Base-by-base conservation (phyloP, 1,284 basidiomycete genomes). In the Somion occarium region DNA sequence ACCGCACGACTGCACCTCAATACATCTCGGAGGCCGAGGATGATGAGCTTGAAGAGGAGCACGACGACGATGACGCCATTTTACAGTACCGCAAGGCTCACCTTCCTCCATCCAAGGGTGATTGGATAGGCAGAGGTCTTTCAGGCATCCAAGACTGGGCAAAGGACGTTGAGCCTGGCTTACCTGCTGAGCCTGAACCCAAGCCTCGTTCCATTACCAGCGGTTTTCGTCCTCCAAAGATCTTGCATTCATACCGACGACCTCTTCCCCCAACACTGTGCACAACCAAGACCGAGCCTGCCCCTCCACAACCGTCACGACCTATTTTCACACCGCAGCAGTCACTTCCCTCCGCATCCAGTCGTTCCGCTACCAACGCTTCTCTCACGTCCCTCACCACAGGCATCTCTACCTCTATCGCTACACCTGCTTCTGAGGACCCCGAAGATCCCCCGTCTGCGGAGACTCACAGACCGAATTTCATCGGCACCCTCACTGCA, bases 251-350 rank as follows among this genome's bases (percentile, higher is more conserved):
- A 41, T 61, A 64, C 37, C 65, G 68, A 51, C 69, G 69, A 23
- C 69, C 70, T 15, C 66, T 71, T 23, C 71, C 74, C 3, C 75
- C 77, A 3, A 69, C 75, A 12, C 72, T 81, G 51, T 74, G 68
- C 63, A 72, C 76, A 60, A 72, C 73, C 38, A 62, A 58, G 50
- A 59, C 61, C 0, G 52, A 53, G n/a, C 61, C 70, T 3, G 61
- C 62, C 15, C 62, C 56, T 60, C 63, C 71, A 4, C 56, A 55
- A 50, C 62, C 66, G 47, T 64, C 64, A 7, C 61, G 58, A 3
- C 65, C 67, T 22, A 64, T 68, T 50, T 57, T 59, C 56, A 65
- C 64, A 11, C 64, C 66, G 1, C 62, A 64, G 12, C 63, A 62
- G 26, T 34, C 30, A 7, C 59, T 61, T 26, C 58, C 65, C 7